Percentiles rank a stretch among this genome's conserved stretches.
Conservation (phyloP, 768 basidiomycete genomes). For the Boletus rubroflammeus region DNA sequence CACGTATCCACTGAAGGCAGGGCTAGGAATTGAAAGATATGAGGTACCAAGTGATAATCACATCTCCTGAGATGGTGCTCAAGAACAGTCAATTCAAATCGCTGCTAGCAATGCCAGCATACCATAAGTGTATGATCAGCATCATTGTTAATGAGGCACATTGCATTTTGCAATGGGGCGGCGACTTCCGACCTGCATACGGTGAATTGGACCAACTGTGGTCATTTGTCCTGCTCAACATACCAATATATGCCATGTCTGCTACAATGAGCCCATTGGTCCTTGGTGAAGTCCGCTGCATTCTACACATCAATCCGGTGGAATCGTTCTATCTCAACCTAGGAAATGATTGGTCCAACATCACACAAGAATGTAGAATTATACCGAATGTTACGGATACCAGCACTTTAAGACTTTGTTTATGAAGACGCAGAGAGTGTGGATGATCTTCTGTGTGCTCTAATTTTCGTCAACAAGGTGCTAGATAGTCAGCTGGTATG, state of each 20-base stretch:
- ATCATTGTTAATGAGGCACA: neutral
- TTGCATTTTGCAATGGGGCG: neutral
- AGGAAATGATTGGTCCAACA: neutral
- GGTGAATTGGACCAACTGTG: neutral
- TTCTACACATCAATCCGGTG: neutral
- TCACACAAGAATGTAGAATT: neutral
- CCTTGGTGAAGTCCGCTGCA: neutral
- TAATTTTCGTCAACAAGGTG: neutral
- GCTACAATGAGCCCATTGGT: neutral
- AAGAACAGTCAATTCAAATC: neutral
- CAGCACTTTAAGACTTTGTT: neutral
- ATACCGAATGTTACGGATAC: neutral
- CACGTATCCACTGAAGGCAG: neutral
- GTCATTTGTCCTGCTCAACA: neutral
- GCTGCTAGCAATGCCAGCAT: neutral
- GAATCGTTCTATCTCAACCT: neutral
- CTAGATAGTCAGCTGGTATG: neutral
- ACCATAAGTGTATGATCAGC: neutral
- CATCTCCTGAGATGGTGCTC: neutral
- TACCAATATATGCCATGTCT: neutral
- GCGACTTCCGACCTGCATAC: neutral
- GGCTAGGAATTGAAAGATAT: neutral
- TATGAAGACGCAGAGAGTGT: neutral
- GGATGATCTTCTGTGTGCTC: neutral
- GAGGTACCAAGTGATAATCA: neutral